Base-by-base conservation (phyloP, 2,329 filamentous ascomycete species). In the Stromatinia cepivora region DNA sequence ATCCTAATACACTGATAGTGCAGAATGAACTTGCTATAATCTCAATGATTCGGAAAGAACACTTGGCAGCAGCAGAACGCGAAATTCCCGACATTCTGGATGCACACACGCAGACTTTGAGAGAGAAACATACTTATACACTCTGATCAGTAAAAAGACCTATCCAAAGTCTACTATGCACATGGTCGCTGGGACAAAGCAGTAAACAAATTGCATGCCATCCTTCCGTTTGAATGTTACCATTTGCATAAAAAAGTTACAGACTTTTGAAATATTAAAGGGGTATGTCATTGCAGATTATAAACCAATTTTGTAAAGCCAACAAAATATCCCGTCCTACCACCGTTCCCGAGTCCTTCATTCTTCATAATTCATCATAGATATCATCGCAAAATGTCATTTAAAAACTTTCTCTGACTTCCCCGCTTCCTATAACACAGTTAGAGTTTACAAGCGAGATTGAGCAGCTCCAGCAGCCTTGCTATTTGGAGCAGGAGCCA, bases 121-220 rank as follows among this genome's bases (percentile, higher is more conserved):
- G 79, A 10, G 73, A 78, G 50, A 78, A 80, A 67, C 78, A 80
- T 72, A 75, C 78, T 20, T 78, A 78, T 63, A 79, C 77, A 7
- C 69, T 79, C 36, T 78, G 74, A 73, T 75, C 78, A 25, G 73
- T 80, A n/a, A 52, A 76, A 77, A 34, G 75, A 79, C 64, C 70
- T 79, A 15, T 75, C 77, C 20, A 79, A 78, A 63, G 70, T 78
- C 34, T 72, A 77, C 58, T 74, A 73, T 64, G 76, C 76, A 22
- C 72, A 73, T 42, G 74, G 76, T 8, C 75, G 73, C n/a, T 69
- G 73, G 39, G 45, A 65, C 54, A 72, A 76, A 57, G 77, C 75
- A 72, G 50, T 53, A 3, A 31, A 28, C n/a, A 7, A 28, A 3
- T 53, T 53, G 25, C 50, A 53, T n/a, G n/a, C n/a, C n/a, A n/a